Conservation (phyloP, 257 asterid species). For the Scutellaria baicalensis region DNA sequence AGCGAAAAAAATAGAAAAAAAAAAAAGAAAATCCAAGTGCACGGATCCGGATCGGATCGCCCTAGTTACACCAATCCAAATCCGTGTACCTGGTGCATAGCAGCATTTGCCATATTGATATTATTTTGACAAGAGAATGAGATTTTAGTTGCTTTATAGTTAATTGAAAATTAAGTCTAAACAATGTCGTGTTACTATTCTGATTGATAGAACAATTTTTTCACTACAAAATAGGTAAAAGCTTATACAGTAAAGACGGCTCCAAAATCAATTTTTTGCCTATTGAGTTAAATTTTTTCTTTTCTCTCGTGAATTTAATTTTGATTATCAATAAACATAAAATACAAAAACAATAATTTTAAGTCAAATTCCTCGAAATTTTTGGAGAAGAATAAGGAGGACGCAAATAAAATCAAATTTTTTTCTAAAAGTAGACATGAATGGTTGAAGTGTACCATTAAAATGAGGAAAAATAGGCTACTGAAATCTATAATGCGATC, state of each 20-base stretch:
- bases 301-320: too few relatives aligned
- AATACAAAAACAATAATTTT: too few relatives aligned
- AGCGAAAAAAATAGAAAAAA: too few relatives aligned
- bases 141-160: too few relatives aligned
- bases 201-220: not conserved
- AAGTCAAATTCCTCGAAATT: not conserved
- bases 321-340: too few relatives aligned
- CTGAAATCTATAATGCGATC: constrained; percentile 47
- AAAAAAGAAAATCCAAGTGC: too few relatives aligned
- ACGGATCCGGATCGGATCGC: too few relatives aligned
- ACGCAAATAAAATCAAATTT: not conserved
- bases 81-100: too few relatives aligned
- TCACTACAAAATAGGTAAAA: not conserved
- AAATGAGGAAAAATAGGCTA: constrained; percentile 30
- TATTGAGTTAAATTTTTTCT: too few relatives aligned
- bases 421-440: not conserved
- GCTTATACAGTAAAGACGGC: not conserved
- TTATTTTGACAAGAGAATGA: too few relatives aligned
- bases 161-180: not conserved
- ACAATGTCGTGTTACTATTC: not conserved
- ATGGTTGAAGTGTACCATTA: constrained; percentile 13
- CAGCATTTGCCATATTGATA: too few relatives aligned
- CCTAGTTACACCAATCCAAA: too few relatives aligned
- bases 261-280: not conserved
- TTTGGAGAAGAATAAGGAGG: not conserved